Evolutionary conservation across 169 alveolate genomes (phyloP).

Genomic region (Babesia bovis): DNA sequence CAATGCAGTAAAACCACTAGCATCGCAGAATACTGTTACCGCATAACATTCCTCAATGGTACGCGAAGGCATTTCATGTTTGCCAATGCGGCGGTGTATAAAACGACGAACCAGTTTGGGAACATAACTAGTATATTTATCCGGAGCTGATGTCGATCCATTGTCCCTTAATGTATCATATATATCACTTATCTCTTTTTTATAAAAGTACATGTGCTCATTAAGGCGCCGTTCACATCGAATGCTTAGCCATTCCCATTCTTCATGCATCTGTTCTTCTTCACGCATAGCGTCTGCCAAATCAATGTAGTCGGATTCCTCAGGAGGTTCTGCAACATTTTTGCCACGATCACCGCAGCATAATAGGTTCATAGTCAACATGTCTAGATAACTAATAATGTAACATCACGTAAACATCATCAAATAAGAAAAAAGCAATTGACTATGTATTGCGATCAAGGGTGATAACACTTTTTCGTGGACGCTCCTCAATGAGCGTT

Average conservation of each 20-base stretch:
- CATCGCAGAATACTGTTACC: constrained; percentile 75
- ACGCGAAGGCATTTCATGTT: background rate
- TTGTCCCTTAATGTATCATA: constrained; percentile 15
- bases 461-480: background rate
- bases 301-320: constrained; percentile 37
- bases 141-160: constrained; percentile 8
- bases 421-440: too few species aligned
- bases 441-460: too few species aligned
- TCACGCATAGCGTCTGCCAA: constrained; percentile 30
- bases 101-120: constrained; percentile 36
- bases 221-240: constrained; percentile 59
- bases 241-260: constrained; percentile 66
- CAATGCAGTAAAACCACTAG: constrained; percentile 81
- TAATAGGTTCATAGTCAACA: background rate
- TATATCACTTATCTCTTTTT: constrained; percentile 12
- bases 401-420: too few species aligned
- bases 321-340: background rate
- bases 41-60: constrained; percentile 53
- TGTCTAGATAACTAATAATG: background rate
- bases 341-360: constrained; percentile 28
- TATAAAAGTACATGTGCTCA: constrained; percentile 38
- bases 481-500: background rate
- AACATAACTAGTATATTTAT: constrained; percentile 14
- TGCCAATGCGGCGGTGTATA: constrained; percentile 5
- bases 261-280: constrained; percentile 42